Evolutionary conservation across 805 yeast genomes (phyloP).

Genomic region (Candida railenensis): DNA sequence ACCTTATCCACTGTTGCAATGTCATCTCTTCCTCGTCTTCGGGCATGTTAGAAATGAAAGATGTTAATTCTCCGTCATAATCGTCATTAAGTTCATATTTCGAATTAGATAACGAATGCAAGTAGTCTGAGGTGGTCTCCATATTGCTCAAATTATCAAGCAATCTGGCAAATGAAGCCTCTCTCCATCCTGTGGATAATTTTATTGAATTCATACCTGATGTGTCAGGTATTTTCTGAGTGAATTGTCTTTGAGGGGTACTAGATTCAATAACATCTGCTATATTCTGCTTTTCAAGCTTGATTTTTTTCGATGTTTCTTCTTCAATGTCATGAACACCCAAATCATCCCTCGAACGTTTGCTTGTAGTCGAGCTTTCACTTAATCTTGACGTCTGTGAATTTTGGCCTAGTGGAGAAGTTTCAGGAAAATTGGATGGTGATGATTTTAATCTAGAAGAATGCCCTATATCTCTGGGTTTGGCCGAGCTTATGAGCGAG

Average conservation of each 20-base stretch:
- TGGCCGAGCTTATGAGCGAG: not conserved
- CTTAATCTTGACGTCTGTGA: not conserved
- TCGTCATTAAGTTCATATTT: conserved; percentile 55
- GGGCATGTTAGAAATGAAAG: conserved; percentile 68
- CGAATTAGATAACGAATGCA: conserved; percentile 32
- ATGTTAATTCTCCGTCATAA: conserved; percentile 61
- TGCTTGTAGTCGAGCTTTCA: not conserved
- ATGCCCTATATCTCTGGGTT: not conserved
- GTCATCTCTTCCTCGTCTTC: conserved; percentile 67
- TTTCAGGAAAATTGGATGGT: conserved; percentile 2
- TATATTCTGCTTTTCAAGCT: not conserved
- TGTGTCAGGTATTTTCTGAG: not conserved
- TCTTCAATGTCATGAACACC: not conserved
- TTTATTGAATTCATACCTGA: not conserved
- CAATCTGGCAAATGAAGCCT: conserved; percentile 9
- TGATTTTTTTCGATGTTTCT: not conserved
- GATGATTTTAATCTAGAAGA: not conserved
- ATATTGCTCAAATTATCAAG: conserved; percentile 21
- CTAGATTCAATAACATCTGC: not conserved
- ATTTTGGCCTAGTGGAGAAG: conserved; percentile 5
- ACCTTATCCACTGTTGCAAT: conserved; percentile 65
- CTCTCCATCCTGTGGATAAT: conserved; percentile 9
- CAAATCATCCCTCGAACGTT: not conserved
- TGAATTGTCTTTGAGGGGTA: conserved; percentile 5
- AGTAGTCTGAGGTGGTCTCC: conserved; percentile 34